Evolutionary conservation across 2,329 filamentous ascomycete species (phyloP), one percentile per base, ranked within the genome.

Genomic region (Helotiales sp.): DNA sequence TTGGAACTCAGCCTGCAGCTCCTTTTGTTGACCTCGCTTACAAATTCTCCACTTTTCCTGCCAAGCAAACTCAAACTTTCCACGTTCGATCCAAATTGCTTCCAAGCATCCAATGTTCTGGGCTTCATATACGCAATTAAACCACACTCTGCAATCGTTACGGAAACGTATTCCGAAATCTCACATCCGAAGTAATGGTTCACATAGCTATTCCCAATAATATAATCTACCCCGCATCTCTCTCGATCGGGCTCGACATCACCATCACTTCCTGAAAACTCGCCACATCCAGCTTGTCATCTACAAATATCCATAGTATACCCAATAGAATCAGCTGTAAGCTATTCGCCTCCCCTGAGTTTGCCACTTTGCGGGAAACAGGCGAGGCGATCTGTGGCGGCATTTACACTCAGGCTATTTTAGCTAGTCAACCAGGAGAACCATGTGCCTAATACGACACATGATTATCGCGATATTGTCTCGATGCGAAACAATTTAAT

Each of bases 11-110:
- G n/a, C 34, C 15, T 40, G 45, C 22, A 13, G 6, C 1, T 22
- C 45, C 20, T 49, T n/a, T 52, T 52, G 49, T 52, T 52, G 49
- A 52, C 22, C 49, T 52, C 49, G 49, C 49, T 52, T 52, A 52
- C 17, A 6, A 5, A 8, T 5, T 30, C 24, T n/a, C 49, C 49
- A 52, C 49, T 30, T 52, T 52, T 30, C 17, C 6, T 52, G 49
- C 26, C 49, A 52, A 52, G 49, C 4, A 52, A 17, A n/a, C 6
- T 2, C 5, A 30, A 52, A 2, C 3, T 45, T 5, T 8, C 40
- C n/a, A 45, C 17, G 6, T 45, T n/a, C 17, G 8, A 6, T 45
- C 40, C 6, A 45, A 30, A 15, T 22, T 50, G 28, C 24, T 52
- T 52, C 17, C 49, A 52, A 17, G 22, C 49, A n/a, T n/a, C 13